phyloP scores from a whole-genome alignment of 2,329 filamentous ascomycete genomes.

The Sclerotiophoma versabilis region DNA sequence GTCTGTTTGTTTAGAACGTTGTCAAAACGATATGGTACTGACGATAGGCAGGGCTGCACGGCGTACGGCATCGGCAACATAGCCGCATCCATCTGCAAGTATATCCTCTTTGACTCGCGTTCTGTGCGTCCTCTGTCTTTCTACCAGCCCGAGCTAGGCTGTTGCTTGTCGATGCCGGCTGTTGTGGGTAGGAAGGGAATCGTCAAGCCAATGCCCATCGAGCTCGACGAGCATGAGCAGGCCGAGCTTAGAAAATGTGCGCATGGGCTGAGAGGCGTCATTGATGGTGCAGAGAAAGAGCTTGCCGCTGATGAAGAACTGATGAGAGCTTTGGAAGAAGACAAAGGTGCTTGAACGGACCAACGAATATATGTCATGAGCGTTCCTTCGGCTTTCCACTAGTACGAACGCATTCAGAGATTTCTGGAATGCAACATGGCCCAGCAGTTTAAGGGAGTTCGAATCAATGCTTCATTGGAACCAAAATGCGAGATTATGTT shows the following conservation, averaged over 20 bases:
- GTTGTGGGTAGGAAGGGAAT: slow-evolving; percentile 59
- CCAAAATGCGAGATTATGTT: not conserved
- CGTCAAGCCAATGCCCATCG: slow-evolving; percentile 47
- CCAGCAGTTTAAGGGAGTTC: no score
- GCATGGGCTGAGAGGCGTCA: slow-evolving; percentile 44
- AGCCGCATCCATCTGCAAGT: slow-evolving; percentile 58
- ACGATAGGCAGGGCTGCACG: slow-evolving; percentile 50
- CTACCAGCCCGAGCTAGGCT: slow-evolving; percentile 56
- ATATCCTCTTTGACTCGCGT: slow-evolving; percentile 58
- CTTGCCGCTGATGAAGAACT: slow-evolving; percentile 36
- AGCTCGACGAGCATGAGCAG: slow-evolving; percentile 46
- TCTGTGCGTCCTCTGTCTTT: slow-evolving; percentile 59
- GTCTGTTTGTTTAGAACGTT: no score
- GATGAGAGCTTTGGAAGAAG: slow-evolving; percentile 34
- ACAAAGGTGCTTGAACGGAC: slow-evolving; percentile 18
- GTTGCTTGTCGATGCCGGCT: slow-evolving; percentile 60
- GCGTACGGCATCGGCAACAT: slow-evolving; percentile 60
- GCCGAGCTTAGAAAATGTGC: slow-evolving; percentile 46
- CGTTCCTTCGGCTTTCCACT: no score
- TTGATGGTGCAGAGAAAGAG: slow-evolving; percentile 49
- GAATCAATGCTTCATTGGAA: not conserved
- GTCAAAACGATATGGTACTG: not conserved
- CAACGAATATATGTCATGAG: not conserved
- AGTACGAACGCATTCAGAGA: no score
- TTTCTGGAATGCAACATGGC: no score